These are phyloP conservation scores for Conticribra weissflogii DNA, from an alignment of 108 stramenopile genomes.

Conservation along the genomic window DNA sequence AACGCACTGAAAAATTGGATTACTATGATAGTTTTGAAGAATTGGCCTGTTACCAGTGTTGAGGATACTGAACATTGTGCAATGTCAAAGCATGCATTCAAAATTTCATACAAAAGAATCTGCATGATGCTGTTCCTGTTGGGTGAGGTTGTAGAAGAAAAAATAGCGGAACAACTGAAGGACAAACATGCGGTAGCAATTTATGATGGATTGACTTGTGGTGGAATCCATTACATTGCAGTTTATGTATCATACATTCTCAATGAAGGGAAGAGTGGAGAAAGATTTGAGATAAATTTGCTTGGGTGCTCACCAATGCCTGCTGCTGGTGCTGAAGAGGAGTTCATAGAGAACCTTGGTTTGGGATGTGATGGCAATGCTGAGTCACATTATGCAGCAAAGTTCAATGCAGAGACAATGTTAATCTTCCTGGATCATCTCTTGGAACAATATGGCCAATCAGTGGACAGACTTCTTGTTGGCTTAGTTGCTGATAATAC, in stretches of 20 bases:
- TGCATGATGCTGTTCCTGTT: neutral
- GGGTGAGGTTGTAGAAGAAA: slow-evolving; percentile 5
- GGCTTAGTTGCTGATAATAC: neutral
- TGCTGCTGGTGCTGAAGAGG: neutral
- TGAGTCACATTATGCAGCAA: neutral
- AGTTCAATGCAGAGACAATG: slow-evolving; percentile 3
- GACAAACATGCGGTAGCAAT: neutral
- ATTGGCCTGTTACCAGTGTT: slow-evolving; percentile 3
- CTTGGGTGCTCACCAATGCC: slow-evolving; percentile 6
- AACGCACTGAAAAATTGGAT: neutral
- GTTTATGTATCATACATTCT: slow-evolving; percentile 2
- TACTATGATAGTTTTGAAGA: neutral
- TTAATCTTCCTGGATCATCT: neutral
- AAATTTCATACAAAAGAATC: neutral
- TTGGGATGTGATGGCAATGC: neutral
- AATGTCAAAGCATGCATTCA: slow-evolving; percentile 4
- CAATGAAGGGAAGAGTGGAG: neutral
- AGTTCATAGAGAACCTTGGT: neutral
- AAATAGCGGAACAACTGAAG: neutral
- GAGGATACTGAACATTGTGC: neutral
- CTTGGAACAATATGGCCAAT: neutral
- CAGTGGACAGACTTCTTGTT: neutral
- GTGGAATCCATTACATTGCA: neutral
- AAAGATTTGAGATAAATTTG: neutral
- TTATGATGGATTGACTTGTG: slow-evolving; percentile 7